Conservation (phyloP, 2,329 filamentous ascomycete species). For the Thelonectria blattea region DNA sequence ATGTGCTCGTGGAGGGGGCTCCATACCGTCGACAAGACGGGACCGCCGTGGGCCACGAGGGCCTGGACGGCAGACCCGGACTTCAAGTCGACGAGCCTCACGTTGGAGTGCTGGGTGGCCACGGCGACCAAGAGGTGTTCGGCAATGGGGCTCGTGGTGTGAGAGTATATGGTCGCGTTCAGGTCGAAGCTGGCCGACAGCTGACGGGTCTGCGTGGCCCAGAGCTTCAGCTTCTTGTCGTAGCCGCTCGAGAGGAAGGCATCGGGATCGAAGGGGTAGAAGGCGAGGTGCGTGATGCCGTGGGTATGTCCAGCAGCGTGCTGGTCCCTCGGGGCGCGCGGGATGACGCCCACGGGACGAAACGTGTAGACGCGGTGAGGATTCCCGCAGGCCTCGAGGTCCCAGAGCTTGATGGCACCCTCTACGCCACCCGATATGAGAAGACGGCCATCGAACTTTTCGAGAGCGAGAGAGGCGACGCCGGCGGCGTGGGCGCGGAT, state of each 20-base stretch:
- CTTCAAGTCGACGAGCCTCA: slow-evolving; percentile 84
- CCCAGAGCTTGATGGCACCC: slow-evolving; percentile 84
- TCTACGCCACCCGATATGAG: slow-evolving; percentile 87
- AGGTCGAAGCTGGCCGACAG: slow-evolving; percentile 72
- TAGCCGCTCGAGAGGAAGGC: slow-evolving; percentile 80
- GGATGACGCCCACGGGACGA: slow-evolving; percentile 59
- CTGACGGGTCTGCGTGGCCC: slow-evolving; percentile 67
- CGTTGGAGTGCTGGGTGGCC: slow-evolving; percentile 83
- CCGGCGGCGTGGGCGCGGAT: slow-evolving; percentile 77
- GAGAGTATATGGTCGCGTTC: slow-evolving; percentile 73
- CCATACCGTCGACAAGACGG: slow-evolving; percentile 77
- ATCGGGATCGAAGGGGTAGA: slow-evolving; percentile 78
- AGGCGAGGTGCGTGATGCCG: slow-evolving; percentile 76
- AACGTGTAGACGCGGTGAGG: slow-evolving; percentile 55
- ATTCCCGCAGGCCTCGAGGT: slow-evolving; percentile 69
- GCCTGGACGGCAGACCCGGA: slow-evolving; percentile 77
- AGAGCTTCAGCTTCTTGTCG: slow-evolving; percentile 78
- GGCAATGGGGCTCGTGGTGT: slow-evolving; percentile 77
- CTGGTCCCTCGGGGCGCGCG: slow-evolving; percentile 46
- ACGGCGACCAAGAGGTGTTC: slow-evolving; percentile 82
- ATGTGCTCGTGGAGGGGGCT: slow-evolving; percentile 80
- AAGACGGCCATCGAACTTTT: slow-evolving; percentile 78
- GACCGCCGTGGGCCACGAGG: slow-evolving; percentile 70
- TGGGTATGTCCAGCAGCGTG: slow-evolving; percentile 61
- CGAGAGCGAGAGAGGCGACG: slow-evolving; percentile 79